Evolutionary conservation across 2,329 filamentous ascomycete species (phyloP).

Genomic region (Amauroascus niger): DNA sequence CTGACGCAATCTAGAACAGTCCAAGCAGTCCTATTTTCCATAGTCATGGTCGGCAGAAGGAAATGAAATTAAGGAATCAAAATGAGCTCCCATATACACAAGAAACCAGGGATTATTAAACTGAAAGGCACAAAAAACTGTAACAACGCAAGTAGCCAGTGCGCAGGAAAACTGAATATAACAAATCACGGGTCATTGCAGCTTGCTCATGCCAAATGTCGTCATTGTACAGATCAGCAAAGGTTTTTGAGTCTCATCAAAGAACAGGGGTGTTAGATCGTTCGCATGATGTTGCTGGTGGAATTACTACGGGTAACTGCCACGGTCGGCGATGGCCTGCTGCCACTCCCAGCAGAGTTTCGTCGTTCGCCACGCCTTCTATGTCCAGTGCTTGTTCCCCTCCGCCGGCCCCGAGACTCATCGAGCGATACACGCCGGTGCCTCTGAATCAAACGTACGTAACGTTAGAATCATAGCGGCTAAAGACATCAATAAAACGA

Average conservation of each 20-base stretch:
- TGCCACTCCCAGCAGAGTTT: constrained; percentile 31
- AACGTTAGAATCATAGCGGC: constrained; percentile 41
- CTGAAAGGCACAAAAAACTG: constrained; percentile 4
- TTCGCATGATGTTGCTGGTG: constrained; percentile 20
- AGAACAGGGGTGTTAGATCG: constrained; percentile 10
- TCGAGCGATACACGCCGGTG: constrained; percentile 37
- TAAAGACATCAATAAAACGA: constrained; percentile 25
- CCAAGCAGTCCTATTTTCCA: constrained; percentile 13
- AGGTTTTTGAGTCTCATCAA: constrained; percentile 7
- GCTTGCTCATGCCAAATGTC: constrained; percentile 12
- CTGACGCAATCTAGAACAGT: constrained; percentile 36
- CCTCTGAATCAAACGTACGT: constrained; percentile 39
- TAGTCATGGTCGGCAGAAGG: constrained; percentile 21
- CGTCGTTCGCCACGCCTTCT: constrained; percentile 33
- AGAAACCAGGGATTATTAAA: constrained; percentile 20
- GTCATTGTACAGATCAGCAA: constrained; percentile 11
- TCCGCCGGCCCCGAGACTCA: constrained; percentile 33
- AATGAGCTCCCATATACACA: constrained; percentile 35
- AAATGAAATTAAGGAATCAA: constrained; percentile 21
- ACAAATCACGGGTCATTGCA: constrained; percentile 11
- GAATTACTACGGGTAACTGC: constrained; percentile 37
- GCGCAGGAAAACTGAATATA: constrained; percentile 18
- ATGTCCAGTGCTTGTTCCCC: constrained; percentile 32
- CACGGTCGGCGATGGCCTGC: constrained; percentile 23
- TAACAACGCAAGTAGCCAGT: constrained; percentile 19